These are phyloP conservation scores for Ascochyta fabae DNA, from an alignment of 2,329 filamentous ascomycete genomes.

Conservation along the genomic window DNA sequence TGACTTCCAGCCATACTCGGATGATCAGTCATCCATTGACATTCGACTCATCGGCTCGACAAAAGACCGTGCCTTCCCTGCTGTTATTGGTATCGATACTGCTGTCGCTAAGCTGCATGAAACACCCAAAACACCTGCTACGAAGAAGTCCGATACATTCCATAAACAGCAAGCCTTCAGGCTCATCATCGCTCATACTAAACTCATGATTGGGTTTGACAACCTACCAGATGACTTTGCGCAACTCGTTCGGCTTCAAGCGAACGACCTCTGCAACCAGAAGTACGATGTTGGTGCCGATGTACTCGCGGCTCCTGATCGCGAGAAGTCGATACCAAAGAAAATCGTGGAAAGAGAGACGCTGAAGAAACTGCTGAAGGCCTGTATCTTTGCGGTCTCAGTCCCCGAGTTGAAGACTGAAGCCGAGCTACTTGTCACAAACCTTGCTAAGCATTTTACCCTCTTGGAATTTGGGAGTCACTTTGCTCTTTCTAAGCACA, in stretches of 20 bases:
- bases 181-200: slow-evolving; percentile 85
- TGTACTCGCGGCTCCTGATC: slow-evolving; percentile 75
- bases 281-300: slow-evolving; percentile 75
- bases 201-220: slow-evolving; percentile 87
- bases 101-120: slow-evolving; percentile 90
- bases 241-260: slow-evolving; percentile 82
- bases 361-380: slow-evolving; percentile 86
- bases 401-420: slow-evolving; percentile 80
- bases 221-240: slow-evolving; percentile 88
- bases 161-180: slow-evolving; percentile 95
- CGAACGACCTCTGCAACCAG: slow-evolving; percentile 78
- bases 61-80: slow-evolving; percentile 85
- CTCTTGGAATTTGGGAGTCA: slow-evolving; percentile 87
- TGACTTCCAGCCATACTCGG: slow-evolving; percentile 81
- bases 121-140: slow-evolving; percentile 66
- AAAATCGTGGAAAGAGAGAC: slow-evolving; percentile 82
- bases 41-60: slow-evolving; percentile 88
- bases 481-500: slow-evolving; percentile 80
- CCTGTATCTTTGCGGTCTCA: slow-evolving; percentile 83
- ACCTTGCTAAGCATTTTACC: slow-evolving; percentile 88
- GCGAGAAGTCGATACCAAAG: slow-evolving; percentile 83
- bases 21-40: slow-evolving; percentile 87
- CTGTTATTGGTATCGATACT: slow-evolving; percentile 83
- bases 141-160: slow-evolving; percentile 75
- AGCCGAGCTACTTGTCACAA: slow-evolving; percentile 75